Base-by-base conservation (phyloP, 2,329 filamentous ascomycete species). In the Colletotrichum spinosum region DNA sequence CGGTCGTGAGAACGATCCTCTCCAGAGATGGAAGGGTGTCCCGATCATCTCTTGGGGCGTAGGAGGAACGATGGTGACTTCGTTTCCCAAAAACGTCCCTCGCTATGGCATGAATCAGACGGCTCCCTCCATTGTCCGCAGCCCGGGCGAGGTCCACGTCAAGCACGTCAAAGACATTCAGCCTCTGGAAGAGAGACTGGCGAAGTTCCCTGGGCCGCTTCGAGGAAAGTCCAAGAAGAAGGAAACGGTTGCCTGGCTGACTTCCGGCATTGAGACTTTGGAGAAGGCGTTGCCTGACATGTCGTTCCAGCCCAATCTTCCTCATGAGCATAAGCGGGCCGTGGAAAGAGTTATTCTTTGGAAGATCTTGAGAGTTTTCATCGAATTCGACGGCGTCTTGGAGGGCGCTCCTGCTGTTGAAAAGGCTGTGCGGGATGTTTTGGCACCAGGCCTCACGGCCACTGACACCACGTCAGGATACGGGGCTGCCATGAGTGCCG, bases 191-290 rank as follows among this genome's bases (percentile, higher is more conserved):
- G 93, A 96, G 39, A 86, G 89, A 2, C 80, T 96, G 53, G 85
- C 88, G 15, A 93, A 90, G 70, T 98, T 98, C 72, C 96, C 96
- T 0, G 96, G 96, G 0, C 96, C 97, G 3, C 81, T 99, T 35
- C 94, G 91, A 76, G 86, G 89, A 45, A 98, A 97, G 75, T 89
- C 90, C 2, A 98, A 97, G 83, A 99, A 99, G 84, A 99, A 98
- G 81, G 95, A 99, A 59, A 87, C 93, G 0, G 71, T 94, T 48
- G 78, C 88, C 2, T 99, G 97, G 96, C 83, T 99, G 49, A 86
- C 84, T 5, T 82, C 86, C 65, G 93, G 90, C 56, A 95, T 98
- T 60, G 90, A 92, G 42, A 81, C 81, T 1, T 79, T 97, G 41
- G 92, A 97, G 74, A 86, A 83, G 71, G 83, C 78, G 58, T 75